A percentile compares a stretch with the other conserved stretches of the same genome.
These are phyloP conservation scores for Xylaria hypoxylon DNA, from an alignment of 2,329 filamentous ascomycete species.

Conservation along the genomic window DNA sequence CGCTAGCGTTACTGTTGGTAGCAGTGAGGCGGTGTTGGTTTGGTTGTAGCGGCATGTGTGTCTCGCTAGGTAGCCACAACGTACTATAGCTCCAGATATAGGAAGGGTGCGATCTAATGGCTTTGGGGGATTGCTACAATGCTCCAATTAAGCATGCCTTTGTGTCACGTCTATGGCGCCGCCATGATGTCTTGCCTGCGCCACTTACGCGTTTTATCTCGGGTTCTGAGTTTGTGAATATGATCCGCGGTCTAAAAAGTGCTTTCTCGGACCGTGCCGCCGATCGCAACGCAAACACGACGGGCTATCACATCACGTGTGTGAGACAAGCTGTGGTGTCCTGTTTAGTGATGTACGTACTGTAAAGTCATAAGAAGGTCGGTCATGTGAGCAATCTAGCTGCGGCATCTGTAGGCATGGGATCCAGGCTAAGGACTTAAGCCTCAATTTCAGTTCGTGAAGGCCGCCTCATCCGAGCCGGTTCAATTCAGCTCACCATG, in stretches of 20 bases:
- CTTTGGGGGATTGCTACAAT: background rate
- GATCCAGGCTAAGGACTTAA: too few relatives aligned
- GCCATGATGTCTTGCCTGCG: background rate
- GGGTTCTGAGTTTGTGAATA: background rate
- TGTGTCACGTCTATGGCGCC: background rate
- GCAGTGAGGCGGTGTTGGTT: conserved; percentile 50
- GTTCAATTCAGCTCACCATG: too few relatives aligned
- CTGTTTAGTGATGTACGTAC: too few relatives aligned
- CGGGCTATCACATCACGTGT: too few relatives aligned
- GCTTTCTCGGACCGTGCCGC: too few relatives aligned
- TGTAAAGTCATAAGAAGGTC: too few relatives aligned
- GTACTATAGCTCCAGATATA: background rate
- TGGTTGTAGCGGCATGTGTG: conserved; percentile 39
- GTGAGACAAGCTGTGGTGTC: too few relatives aligned
- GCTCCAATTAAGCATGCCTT: background rate
- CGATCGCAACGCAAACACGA: too few relatives aligned
- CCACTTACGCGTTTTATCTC: background rate
- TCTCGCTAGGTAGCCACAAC: too few relatives aligned
- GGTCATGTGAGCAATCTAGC: too few relatives aligned
- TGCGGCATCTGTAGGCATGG: too few relatives aligned
- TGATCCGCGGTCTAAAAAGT: background rate
- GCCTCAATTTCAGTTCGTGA: too few relatives aligned
- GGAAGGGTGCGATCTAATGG: background rate
- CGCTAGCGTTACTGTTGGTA: conserved; percentile 44
- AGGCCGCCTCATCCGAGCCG: background rate